Percentiles rank a stretch among this genome's conserved stretches.
Conservation (phyloP, 805 yeast genomes). For the Saccharomyces kudriavzevii region DNA sequence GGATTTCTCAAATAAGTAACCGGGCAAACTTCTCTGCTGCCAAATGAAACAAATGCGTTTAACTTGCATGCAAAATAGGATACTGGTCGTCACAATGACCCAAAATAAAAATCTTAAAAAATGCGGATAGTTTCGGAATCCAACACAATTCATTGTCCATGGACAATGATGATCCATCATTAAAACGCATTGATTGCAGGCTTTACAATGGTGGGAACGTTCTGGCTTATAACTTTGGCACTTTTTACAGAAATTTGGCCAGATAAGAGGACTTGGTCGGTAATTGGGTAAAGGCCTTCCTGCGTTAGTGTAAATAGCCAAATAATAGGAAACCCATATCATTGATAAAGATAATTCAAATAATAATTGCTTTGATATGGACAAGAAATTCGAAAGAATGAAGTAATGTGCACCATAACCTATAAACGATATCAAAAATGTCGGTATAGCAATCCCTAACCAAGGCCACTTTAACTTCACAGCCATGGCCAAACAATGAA, state of each 20-base stretch:
- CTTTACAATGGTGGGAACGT: slow-evolving; percentile 78
- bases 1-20: slow-evolving; percentile 42
- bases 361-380: slow-evolving; percentile 34
- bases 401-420: slow-evolving; percentile 59
- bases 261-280: slow-evolving; percentile 24
- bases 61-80: slow-evolving; percentile 37
- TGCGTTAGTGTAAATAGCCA: slow-evolving; percentile 61
- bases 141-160: slow-evolving; percentile 90
- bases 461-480: slow-evolving; percentile 40
- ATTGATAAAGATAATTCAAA: slow-evolving; percentile 42
- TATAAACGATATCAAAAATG: slow-evolving; percentile 43
- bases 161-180: slow-evolving; percentile 94
- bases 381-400: slow-evolving; percentile 41
- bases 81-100: slow-evolving; percentile 47
- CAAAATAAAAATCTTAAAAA: slow-evolving; percentile 68
- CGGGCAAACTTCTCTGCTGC: slow-evolving; percentile 43
- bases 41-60: slow-evolving; percentile 39
- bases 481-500: slow-evolving; percentile 20
- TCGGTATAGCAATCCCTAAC: slow-evolving; percentile 55
- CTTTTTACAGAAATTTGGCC: slow-evolving; percentile 53
- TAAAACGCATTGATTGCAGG: slow-evolving; percentile 64
- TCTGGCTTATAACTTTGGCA: slow-evolving; percentile 73
- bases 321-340: slow-evolving; percentile 66
- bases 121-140: slow-evolving; percentile 67
- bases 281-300: slow-evolving; percentile 56